These are phyloP conservation scores for Coemansia sp. DNA, from an alignment of 192 early-diverging fungal species.

Conservation along the genomic window DNA sequence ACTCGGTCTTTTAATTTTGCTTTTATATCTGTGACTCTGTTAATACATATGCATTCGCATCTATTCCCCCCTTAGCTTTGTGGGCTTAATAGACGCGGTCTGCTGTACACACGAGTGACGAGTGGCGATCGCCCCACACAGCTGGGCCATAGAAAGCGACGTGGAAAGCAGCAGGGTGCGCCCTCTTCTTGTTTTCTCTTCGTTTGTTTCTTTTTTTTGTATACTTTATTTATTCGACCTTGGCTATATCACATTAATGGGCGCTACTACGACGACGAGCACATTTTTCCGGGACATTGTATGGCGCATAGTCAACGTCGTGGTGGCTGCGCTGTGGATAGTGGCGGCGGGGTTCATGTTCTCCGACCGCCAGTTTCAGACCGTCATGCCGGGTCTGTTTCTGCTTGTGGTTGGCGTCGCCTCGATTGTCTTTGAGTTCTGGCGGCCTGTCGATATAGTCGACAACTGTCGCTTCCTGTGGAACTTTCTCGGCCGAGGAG, in stretches of 20 bases:
- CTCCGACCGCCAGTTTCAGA: constrained; percentile 37
- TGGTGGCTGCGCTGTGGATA: constrained; percentile 50
- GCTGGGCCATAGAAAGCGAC: background rate
- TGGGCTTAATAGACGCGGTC: background rate
- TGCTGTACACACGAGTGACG: constrained; percentile 1
- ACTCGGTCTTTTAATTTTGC: no score
- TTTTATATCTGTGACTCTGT: background rate
- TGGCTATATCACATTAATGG: background rate
- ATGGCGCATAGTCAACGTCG: constrained; percentile 50
- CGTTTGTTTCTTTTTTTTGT: background rate
- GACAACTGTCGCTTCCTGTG: constrained; percentile 54
- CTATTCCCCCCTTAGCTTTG: background rate
- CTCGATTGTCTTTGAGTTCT: constrained; percentile 51
- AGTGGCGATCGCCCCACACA: background rate
- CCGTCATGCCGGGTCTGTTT: constrained; percentile 45
- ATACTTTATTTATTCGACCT: background rate
- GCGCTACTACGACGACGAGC: background rate
- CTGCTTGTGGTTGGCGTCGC: constrained; percentile 36
- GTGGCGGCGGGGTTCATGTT: constrained; percentile 44
- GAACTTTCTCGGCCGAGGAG: constrained; percentile 57
- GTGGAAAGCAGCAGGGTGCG: constrained; percentile 3
- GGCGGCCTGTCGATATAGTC: constrained; percentile 35
- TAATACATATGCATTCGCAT: background rate
- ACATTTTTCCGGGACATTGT: constrained; percentile 22
- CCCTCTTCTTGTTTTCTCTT: background rate